Evolutionary conservation across 192 early-diverging fungal genomes (phyloP).

Genomic region (Mortierella antarctica): DNA sequence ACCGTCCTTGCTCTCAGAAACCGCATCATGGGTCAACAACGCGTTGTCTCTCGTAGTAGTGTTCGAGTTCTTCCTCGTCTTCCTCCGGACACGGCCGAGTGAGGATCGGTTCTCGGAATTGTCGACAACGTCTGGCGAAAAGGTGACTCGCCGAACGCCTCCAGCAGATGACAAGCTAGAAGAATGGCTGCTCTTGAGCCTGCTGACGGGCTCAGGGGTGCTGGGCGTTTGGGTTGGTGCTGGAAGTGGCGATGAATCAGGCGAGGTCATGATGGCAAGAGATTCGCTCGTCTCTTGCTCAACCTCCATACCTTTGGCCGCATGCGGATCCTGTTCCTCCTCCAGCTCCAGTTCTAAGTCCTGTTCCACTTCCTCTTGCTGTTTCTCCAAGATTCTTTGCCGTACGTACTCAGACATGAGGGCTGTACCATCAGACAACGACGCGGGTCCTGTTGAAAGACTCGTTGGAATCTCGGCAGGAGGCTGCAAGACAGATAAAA

Average conservation of each 20-base stretch:
- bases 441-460: not conserved
- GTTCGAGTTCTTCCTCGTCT: not conserved
- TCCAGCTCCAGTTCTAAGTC: too few species aligned
- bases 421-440: not conserved
- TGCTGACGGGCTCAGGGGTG: not conserved
- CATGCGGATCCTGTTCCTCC: too few species aligned
- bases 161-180: not conserved
- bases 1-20: too few species aligned
- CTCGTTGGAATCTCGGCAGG: slow-evolving; percentile 11
- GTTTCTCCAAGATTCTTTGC: too few species aligned
- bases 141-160: slow-evolving; percentile 17
- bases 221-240: not conserved
- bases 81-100: slow-evolving; percentile 6
- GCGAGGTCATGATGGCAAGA: slow-evolving; percentile 13
- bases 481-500: slow-evolving; percentile 6
- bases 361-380: too few species aligned
- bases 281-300: not conserved
- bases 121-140: slow-evolving; percentile 37
- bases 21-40: too few species aligned
- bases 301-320: too few species aligned
- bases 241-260: slow-evolving; percentile 22
- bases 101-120: slow-evolving; percentile 20
- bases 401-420: not conserved
- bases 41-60: not conserved
- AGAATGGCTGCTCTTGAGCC: slow-evolving; percentile 4